Percentiles rank a stretch among this genome's conserved stretches.
Evolutionary conservation across 495 filamentous ascomycete genomes (phyloP).

Genomic region (Trichocladium uniseriatum): DNA sequence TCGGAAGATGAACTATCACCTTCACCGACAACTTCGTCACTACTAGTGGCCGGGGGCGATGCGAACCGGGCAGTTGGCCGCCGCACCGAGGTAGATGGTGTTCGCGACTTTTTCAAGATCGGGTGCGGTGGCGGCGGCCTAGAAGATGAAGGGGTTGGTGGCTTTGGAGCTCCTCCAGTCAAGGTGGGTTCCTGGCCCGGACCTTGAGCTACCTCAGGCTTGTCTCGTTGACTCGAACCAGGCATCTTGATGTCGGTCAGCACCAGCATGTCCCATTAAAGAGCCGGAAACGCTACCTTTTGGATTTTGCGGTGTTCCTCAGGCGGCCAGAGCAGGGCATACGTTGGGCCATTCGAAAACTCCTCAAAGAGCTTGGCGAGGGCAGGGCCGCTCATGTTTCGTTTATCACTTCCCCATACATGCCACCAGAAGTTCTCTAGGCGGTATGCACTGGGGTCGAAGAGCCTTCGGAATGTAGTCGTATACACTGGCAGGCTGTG

Average conservation of each 20-base stretch:
- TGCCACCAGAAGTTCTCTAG: slow-evolving; percentile 51
- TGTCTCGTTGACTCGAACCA: not conserved
- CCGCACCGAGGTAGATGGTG: slow-evolving; percentile 39
- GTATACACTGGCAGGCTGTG: slow-evolving; percentile 37
- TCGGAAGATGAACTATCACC: slow-evolving; percentile 15
- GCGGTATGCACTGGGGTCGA: slow-evolving; percentile 44
- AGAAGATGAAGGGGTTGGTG: slow-evolving; percentile 23
- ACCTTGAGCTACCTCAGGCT: not conserved
- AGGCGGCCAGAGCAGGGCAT: slow-evolving; percentile 38
- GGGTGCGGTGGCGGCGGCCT: slow-evolving; percentile 34
- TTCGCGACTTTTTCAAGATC: slow-evolving; percentile 46
- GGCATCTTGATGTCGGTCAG: slow-evolving; percentile 9
- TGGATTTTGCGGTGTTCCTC: slow-evolving; percentile 33
- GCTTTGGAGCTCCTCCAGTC: too few relatives aligned
- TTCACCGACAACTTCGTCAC: slow-evolving; percentile 19
- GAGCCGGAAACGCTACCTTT: slow-evolving; percentile 23
- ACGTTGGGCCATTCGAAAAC: slow-evolving; percentile 40
- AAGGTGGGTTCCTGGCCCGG: too few relatives aligned
- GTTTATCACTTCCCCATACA: slow-evolving; percentile 43
- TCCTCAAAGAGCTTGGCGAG: slow-evolving; percentile 41
- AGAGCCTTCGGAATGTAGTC: slow-evolving; percentile 39
- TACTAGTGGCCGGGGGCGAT: slow-evolving; percentile 37
- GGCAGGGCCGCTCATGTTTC: slow-evolving; percentile 34
- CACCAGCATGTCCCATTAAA: not conserved
- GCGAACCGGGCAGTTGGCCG: slow-evolving; percentile 45